phyloP scores from a whole-genome alignment of 1,284 basidiomycete species.

The Phenoliferia sp. region DNA sequence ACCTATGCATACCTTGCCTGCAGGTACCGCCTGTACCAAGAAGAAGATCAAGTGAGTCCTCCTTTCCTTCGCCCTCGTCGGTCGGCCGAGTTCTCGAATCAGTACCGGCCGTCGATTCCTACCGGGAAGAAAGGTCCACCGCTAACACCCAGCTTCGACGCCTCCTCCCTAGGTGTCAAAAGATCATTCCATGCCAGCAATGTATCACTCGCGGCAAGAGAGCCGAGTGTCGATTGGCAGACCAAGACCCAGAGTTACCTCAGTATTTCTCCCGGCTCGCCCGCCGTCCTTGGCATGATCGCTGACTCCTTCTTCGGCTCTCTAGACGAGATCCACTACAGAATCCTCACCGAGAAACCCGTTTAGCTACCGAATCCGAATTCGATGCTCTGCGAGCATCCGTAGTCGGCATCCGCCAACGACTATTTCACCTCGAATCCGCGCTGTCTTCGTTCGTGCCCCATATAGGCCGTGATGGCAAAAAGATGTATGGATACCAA shows the following conservation, averaged over 20 bases:
- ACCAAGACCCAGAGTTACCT: background rate
- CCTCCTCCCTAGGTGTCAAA: background rate
- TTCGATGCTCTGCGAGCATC: constrained; percentile 16
- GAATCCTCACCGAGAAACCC: background rate
- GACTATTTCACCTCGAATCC: constrained; percentile 23
- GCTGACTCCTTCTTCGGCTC: background rate
- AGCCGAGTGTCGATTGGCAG: constrained; percentile 5
- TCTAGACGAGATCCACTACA: background rate
- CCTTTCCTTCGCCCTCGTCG: no score
- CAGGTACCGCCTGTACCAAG: constrained; percentile 16
- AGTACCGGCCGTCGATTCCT: no score
- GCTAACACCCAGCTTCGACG: background rate
- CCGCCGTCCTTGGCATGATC: background rate
- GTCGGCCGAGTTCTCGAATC: no score
- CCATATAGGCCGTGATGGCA: constrained; percentile 4
- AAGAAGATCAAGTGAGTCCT: constrained; percentile 21
- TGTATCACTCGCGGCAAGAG: constrained; percentile 26
- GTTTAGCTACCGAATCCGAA: constrained; percentile 15
- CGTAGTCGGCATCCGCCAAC: constrained; percentile 18
- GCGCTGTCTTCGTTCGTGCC: constrained; percentile 18
- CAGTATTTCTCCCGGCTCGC: background rate
- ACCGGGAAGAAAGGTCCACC: no score
- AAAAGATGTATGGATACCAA: constrained; percentile 9
- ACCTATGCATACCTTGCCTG: background rate
- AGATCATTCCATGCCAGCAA: constrained; percentile 5